A percentile compares a stretch with the other conserved stretches of the same genome.
These are phyloP conservation scores for Phytophthora melonis DNA, from an alignment of 352 stramenopile genomes.

Conservation along the genomic window DNA sequence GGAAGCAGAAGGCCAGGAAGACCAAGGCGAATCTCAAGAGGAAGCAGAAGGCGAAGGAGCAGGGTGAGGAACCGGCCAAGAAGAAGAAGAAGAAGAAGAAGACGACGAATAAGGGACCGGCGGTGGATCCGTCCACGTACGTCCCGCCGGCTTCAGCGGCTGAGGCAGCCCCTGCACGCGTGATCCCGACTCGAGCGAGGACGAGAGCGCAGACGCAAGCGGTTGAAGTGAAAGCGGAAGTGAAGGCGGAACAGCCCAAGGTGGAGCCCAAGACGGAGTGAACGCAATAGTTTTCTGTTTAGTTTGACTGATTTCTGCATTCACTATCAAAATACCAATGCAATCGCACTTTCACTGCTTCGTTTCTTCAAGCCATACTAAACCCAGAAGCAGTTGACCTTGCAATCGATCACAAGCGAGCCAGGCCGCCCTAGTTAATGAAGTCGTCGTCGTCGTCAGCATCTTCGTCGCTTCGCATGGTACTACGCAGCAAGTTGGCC, in stretches of 20 bases:
- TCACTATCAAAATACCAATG: neutral
- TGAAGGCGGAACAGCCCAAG: slow-evolving; percentile 20
- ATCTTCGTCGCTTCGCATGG: neutral
- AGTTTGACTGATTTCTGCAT: neutral
- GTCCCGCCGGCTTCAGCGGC: slow-evolving; percentile 13
- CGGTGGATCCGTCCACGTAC: slow-evolving; percentile 28
- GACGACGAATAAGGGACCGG: slow-evolving; percentile 15
- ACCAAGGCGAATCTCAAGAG: neutral
- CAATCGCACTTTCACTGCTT: neutral
- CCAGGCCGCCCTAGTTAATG: neutral
- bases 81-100: slow-evolving; percentile 40
- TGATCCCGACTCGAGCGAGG: slow-evolving; percentile 26
- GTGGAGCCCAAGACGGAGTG: slow-evolving; percentile 20
- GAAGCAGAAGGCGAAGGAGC: slow-evolving; percentile 15
- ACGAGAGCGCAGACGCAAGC: slow-evolving; percentile 10
- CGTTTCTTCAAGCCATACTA: too few relatives aligned
- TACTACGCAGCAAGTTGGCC: neutral
- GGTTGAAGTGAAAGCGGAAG: slow-evolving; percentile 13
- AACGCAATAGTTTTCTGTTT: neutral
- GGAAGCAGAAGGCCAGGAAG: slow-evolving; percentile 9
- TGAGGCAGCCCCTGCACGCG: slow-evolving; percentile 11
- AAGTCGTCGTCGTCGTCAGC: neutral
- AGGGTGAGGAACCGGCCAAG: neutral
- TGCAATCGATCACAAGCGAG: neutral
- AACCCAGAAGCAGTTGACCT: too few relatives aligned